Evolutionary conservation across 1,284 basidiomycete genomes (phyloP).

Genomic region (Wolfiporia cocos): DNA sequence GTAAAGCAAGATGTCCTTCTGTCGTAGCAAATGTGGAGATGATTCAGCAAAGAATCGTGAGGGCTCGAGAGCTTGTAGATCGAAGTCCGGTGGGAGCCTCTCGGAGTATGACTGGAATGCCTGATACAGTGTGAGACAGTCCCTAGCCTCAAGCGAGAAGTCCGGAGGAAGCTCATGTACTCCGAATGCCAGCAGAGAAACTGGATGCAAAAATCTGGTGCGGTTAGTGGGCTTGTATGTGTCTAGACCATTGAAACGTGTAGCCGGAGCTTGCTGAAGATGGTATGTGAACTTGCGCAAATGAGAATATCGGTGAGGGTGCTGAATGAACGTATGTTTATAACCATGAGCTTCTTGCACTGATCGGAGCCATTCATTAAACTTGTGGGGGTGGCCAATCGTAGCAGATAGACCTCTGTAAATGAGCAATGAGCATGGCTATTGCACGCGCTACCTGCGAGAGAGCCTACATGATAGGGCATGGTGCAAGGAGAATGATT

Average conservation of each 20-base stretch:
- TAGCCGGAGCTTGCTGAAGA: slow-evolving; percentile 21
- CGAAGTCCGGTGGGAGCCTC: slow-evolving; percentile 16
- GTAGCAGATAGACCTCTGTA: slow-evolving; percentile 64
- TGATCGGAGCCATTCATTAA: slow-evolving; percentile 57
- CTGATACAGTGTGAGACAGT: slow-evolving; percentile 45
- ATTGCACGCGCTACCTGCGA: too few species aligned
- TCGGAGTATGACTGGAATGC: slow-evolving; percentile 28
- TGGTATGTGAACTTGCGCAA: slow-evolving; percentile 60
- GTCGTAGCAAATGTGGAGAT: slow-evolving; percentile 34
- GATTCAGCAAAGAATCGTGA: slow-evolving; percentile 34
- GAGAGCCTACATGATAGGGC: slow-evolving; percentile 57
- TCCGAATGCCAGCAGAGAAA: slow-evolving; percentile 47
- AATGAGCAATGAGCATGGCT: background rate
- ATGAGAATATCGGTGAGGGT: slow-evolving; percentile 66
- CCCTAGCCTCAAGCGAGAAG: slow-evolving; percentile 52
- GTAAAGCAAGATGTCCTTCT: slow-evolving; percentile 55
- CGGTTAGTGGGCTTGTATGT: slow-evolving; percentile 30
- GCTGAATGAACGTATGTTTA: slow-evolving; percentile 51
- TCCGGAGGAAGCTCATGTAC: slow-evolving; percentile 45
- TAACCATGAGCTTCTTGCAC: slow-evolving; percentile 55
- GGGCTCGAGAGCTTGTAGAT: slow-evolving; percentile 37
- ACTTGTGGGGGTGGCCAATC: slow-evolving; percentile 55
- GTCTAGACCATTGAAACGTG: slow-evolving; percentile 34
- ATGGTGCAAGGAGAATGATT: slow-evolving; percentile 56
- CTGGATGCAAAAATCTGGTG: slow-evolving; percentile 54